A percentile compares a stretch with the other conserved stretches of the same genome.
Evolutionary conservation across 768 basidiomycete species (phyloP).

Genomic region (Pleurotus djamor): DNA sequence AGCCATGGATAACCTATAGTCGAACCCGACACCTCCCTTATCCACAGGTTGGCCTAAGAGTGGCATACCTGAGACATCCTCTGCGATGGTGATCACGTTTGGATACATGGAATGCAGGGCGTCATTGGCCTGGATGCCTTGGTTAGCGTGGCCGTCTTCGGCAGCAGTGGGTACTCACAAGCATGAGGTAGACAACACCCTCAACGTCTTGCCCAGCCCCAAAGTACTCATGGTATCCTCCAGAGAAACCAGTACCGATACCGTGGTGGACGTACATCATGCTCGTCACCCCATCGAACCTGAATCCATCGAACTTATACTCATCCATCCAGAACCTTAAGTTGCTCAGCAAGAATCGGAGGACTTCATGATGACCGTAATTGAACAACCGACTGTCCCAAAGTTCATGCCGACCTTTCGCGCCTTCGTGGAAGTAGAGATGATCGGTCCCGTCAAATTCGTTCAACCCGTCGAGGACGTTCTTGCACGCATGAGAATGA

Average conservation of each 20-base stretch:
- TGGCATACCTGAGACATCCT: slow-evolving; percentile 99
- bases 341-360: slow-evolving; percentile 94
- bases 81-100: slow-evolving; percentile 85
- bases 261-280: slow-evolving; percentile 99
- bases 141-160: too few relatives aligned
- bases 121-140: slow-evolving; percentile 79
- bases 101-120: slow-evolving; percentile 84
- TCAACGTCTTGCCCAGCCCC: slow-evolving; percentile 83
- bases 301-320: slow-evolving; percentile 95
- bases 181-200: slow-evolving; percentile 94
- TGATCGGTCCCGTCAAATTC: slow-evolving; percentile 97
- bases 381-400: slow-evolving; percentile 99
- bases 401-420: slow-evolving; percentile 87
- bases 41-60: slow-evolving; percentile 78
- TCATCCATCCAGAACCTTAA: slow-evolving; percentile 94
- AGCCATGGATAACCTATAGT: slow-evolving; percentile 98
- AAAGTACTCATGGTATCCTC: slow-evolving; percentile 98
- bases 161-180: too few relatives aligned
- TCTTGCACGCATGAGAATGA: slow-evolving; percentile 98
- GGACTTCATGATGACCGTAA: slow-evolving; percentile 91
- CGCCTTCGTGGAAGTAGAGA: slow-evolving; percentile 94
- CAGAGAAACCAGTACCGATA: slow-evolving; percentile 96
- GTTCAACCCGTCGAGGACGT: slow-evolving; percentile 93
- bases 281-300: slow-evolving; percentile 98
- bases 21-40: slow-evolving; percentile 93